These are phyloP conservation scores for Leccinum griseonigrum DNA, from an alignment of 1,284 basidiomycete species.

Conservation along the genomic window DNA sequence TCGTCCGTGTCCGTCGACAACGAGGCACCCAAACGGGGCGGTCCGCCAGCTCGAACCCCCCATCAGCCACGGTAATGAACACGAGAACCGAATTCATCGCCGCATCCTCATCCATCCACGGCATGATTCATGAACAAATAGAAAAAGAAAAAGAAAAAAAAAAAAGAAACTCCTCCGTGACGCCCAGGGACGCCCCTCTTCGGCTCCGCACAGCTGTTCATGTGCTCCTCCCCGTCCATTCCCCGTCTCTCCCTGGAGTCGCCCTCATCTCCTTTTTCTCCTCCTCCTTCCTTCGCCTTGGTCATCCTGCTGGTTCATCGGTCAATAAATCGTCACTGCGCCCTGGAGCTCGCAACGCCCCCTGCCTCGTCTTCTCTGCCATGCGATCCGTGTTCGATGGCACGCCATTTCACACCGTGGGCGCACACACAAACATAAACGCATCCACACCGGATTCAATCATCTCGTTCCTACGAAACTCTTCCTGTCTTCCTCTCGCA, in stretches of 20 bases:
- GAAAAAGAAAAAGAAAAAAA: neutral
- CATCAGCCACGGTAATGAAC: constrained; percentile 9
- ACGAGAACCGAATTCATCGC: neutral
- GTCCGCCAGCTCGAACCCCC: neutral
- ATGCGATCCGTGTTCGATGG: neutral
- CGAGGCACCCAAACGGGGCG: constrained; percentile 8
- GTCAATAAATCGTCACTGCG: neutral
- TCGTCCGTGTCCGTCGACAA: constrained; percentile 7
- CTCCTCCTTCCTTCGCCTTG: neutral
- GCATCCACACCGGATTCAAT: neutral
- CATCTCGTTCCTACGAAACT: neutral
- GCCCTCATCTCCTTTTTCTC: neutral
- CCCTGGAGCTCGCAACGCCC: neutral
- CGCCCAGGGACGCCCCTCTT: neutral
- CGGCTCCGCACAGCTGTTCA: constrained; percentile 2
- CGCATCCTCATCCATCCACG: neutral
- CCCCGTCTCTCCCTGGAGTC: neutral
- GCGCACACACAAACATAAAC: neutral
- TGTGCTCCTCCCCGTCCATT: neutral
- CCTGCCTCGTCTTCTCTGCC: neutral
- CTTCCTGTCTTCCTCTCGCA: neutral
- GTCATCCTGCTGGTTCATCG: neutral
- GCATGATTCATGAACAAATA: neutral
- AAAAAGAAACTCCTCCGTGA: neutral
- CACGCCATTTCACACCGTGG: neutral